Evolutionary conservation across 2,329 filamentous ascomycete species (phyloP), one percentile per base, ranked within the genome.

Genomic region (Moelleriella libera): DNA sequence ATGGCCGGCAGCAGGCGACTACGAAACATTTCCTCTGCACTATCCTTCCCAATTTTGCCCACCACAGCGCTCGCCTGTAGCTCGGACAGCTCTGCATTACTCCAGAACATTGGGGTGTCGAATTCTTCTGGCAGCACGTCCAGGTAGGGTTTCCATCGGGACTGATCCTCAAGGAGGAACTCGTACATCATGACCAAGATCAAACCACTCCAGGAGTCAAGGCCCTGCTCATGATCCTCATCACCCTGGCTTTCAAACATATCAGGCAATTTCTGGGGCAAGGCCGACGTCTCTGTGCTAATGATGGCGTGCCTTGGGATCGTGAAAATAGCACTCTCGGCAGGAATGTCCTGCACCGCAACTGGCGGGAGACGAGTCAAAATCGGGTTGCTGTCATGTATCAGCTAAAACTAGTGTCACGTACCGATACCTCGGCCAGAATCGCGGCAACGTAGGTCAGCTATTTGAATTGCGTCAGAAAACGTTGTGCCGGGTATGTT

Each of bases 101-200:
- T 69, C 89, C 89, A 96, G 66, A 89, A 95, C 85, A 96, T 95
- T 53, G 90, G 75, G 2, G 87, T 94, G 61, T 92, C 78, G 58
- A 95, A 95, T 1, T 66, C 58, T 5, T 59, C 54, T 1, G 88
- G 88, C 5, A 95, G 71, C 21, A 94, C 70, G 49, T 80, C 73
- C 54, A 94, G 80, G 63, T 95, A 95, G 0, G 80, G 72, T 53
- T 79, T 77, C 88, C 88, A 95, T 7, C 65, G 67, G 1, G 88
- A 94, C 1, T 54, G 65, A 50, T 56, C 68, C 45, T 63, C 80
- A 61, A 62, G 80, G 6, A 80, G 64, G 48, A 70, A 72, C 66
- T 95, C 88, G 63, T 87, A 86, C 45, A 94, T 76, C 75, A 95
- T 80, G 51, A 85, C 75, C 21, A 94, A 71, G 51, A 95, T 94